Conservation (phyloP, 352 stramenopile species). For the Globisporangium spiculum region DNA sequence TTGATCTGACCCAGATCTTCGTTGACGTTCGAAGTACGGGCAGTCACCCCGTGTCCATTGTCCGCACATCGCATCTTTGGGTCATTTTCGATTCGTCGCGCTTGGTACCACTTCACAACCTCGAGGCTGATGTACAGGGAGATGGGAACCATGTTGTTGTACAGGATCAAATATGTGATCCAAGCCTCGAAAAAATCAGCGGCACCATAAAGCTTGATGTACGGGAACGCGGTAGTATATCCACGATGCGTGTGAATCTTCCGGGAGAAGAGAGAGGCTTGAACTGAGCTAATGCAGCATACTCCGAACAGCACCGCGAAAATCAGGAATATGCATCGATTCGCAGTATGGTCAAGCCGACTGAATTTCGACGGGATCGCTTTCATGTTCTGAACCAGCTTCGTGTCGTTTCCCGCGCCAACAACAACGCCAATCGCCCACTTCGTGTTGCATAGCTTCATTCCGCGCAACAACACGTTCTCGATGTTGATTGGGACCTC, state of each 20-base stretch:
- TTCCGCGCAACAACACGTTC: slow-evolving; percentile 76
- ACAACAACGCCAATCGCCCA: slow-evolving; percentile 81
- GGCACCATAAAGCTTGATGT: slow-evolving; percentile 29
- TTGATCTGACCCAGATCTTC: slow-evolving; percentile 97
- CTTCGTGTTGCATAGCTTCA: slow-evolving; percentile 85
- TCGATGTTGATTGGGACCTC: slow-evolving; percentile 77
- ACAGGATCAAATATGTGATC: slow-evolving; percentile 83
- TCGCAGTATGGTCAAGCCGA: slow-evolving; percentile 69
- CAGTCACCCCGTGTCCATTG: slow-evolving; percentile 69
- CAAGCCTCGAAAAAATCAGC: slow-evolving; percentile 57
- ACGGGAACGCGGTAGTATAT: slow-evolving; percentile 26
- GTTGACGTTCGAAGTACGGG: slow-evolving; percentile 92
- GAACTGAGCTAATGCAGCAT: slow-evolving; percentile 66
- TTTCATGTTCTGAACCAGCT: slow-evolving; percentile 86
- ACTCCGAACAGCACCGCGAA: slow-evolving; percentile 73
- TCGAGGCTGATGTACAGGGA: slow-evolving; percentile 98
- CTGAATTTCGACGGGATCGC: slow-evolving; percentile 85
- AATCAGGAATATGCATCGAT: slow-evolving; percentile 84
- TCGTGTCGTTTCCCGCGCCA: slow-evolving; percentile 73
- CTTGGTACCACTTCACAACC: slow-evolving; percentile 95
- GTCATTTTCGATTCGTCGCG: slow-evolving; percentile 89
- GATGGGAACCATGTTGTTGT: slow-evolving; percentile 94
- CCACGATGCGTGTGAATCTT: slow-evolving; percentile 28
- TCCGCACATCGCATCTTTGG: slow-evolving; percentile 53
- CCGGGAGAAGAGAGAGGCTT: slow-evolving; percentile 41